Conservation (phyloP, 306 rosid species). For the Neltuma alba region DNA sequence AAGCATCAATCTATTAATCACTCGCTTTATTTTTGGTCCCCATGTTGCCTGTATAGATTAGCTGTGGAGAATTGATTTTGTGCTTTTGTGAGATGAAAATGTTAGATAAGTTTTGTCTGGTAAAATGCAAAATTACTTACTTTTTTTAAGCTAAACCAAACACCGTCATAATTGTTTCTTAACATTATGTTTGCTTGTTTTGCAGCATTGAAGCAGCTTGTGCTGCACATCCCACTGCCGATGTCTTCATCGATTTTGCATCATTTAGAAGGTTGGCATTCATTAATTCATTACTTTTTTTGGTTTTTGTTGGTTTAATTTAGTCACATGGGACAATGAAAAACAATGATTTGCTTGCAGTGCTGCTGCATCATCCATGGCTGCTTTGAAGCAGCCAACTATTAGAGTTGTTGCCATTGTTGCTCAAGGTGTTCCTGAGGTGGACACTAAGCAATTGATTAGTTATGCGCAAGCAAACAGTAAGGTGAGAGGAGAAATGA, state of each 20-base stretch:
- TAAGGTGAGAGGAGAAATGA: slow-evolving; percentile 54
- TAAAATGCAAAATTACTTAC: too few relatives aligned
- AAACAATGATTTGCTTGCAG: slow-evolving; percentile 43
- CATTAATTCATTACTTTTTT: background rate
- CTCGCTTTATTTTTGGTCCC: background rate
- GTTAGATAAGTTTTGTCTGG: too few relatives aligned
- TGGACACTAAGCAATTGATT: slow-evolving; percentile 77
- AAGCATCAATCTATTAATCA: too few relatives aligned
- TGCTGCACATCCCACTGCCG: slow-evolving; percentile 91
- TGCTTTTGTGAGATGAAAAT: too few relatives aligned
- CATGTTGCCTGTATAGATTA: too few relatives aligned
- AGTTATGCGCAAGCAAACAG: slow-evolving; percentile 78
- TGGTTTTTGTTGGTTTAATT: slow-evolving; percentile 11
- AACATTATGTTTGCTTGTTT: slow-evolving; percentile 35
- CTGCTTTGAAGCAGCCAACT: slow-evolving; percentile 89
- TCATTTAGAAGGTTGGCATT: slow-evolving; percentile 75
- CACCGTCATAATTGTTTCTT: too few relatives aligned
- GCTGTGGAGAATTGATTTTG: too few relatives aligned
- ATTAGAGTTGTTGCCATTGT: slow-evolving; percentile 86
- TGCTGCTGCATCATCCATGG: slow-evolving; percentile 85
- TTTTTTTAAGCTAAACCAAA: too few relatives aligned
- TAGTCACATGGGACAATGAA: background rate
- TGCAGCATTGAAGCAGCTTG: slow-evolving; percentile 84
- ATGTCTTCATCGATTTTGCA: slow-evolving; percentile 89
- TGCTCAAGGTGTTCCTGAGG: slow-evolving; percentile 95